A percentile compares a stretch with the other conserved stretches of the same genome.
These are phyloP conservation scores for Sclerotiophoma versabilis DNA, from an alignment of 2,329 filamentous ascomycete genomes.

Conservation along the genomic window DNA sequence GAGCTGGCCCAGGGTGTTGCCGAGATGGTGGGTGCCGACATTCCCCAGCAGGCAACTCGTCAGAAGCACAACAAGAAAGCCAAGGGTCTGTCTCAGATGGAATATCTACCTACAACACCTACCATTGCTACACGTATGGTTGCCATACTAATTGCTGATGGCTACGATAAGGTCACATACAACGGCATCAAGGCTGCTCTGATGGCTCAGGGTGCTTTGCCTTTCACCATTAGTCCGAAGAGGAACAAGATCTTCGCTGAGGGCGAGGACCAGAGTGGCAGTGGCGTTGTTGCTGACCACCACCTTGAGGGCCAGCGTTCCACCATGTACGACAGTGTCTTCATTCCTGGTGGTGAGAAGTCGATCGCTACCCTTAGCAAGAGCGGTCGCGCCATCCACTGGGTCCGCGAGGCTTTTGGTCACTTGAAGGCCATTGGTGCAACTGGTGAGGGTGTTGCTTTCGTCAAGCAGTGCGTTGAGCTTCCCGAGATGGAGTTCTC, in stretches of 20 bases:
- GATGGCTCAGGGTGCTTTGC: conserved; percentile 67
- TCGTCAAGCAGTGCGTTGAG: conserved; percentile 62
- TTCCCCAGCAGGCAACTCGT: conserved; percentile 60
- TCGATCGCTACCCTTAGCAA: conserved; percentile 68
- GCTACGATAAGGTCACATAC: conserved; percentile 73
- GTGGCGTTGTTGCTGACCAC: conserved; percentile 71
- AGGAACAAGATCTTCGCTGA: conserved; percentile 71
- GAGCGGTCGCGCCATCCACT: conserved; percentile 77
- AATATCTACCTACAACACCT: conserved; percentile 67
- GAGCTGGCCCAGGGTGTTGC: conserved; percentile 73
- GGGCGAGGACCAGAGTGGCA: conserved; percentile 60
- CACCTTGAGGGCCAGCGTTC: conserved; percentile 81
- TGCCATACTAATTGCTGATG: conserved; percentile 79
- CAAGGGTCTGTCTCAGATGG: conserved; percentile 72
- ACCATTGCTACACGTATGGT: conserved; percentile 76
- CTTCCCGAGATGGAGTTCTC: conserved; percentile 60
- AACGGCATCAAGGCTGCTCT: conserved; percentile 70
- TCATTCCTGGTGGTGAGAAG: conserved; percentile 74
- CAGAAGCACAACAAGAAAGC: conserved; percentile 72
- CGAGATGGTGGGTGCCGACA: conserved; percentile 70
- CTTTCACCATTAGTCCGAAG: conserved; percentile 75
- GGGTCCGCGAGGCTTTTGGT: conserved; percentile 80
- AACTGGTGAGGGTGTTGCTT: conserved; percentile 72
- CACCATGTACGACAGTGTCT: conserved; percentile 81
- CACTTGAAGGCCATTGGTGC: conserved; percentile 82